Percentiles rank a stretch among this genome's conserved stretches.
Conservation (phyloP, 1,284 basidiomycete genomes). For the Chalciporus sp. region DNA sequence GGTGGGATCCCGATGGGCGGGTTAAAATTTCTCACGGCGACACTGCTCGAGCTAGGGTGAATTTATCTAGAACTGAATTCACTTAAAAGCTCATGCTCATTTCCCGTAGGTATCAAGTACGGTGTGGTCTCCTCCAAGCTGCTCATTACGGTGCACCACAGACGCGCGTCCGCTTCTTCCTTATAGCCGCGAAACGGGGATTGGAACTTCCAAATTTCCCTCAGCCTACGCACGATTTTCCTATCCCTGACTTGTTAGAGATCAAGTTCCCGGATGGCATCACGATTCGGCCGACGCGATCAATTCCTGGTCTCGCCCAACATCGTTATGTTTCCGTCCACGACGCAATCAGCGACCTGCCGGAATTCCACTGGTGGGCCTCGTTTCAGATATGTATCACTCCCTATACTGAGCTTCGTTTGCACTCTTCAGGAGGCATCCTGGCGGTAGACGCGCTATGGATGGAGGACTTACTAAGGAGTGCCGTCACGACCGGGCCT, state of each 20-base stretch:
- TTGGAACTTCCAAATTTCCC: constrained; percentile 63
- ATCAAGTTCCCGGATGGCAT: constrained; percentile 49
- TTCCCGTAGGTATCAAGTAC: constrained; percentile 62
- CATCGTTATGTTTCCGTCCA: constrained; percentile 58
- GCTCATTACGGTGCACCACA: constrained; percentile 77
- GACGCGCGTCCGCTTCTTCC: constrained; percentile 66
- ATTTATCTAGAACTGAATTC: constrained; percentile 11
- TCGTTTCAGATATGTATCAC: not conserved
- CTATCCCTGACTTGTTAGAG: constrained; percentile 42
- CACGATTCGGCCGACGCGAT: constrained; percentile 47
- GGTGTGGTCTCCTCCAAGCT: constrained; percentile 65
- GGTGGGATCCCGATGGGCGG: constrained; percentile 71
- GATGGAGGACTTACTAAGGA: constrained; percentile 27
- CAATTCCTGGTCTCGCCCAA: constrained; percentile 48
- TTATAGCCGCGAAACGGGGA: constrained; percentile 59
- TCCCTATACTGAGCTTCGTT: not conserved
- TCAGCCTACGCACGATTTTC: constrained; percentile 68
- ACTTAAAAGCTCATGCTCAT: not conserved
- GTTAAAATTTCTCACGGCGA: constrained; percentile 61
- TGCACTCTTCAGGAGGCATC: constrained; percentile 30
- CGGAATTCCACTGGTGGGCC: constrained; percentile 66
- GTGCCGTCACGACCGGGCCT: constrained; percentile 38
- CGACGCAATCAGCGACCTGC: constrained; percentile 72
- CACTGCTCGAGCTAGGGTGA: constrained; percentile 64
- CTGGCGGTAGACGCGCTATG: constrained; percentile 16